Conservation (phyloP, 352 stramenopile species). For the Phytophthora chlamydospora region DNA sequence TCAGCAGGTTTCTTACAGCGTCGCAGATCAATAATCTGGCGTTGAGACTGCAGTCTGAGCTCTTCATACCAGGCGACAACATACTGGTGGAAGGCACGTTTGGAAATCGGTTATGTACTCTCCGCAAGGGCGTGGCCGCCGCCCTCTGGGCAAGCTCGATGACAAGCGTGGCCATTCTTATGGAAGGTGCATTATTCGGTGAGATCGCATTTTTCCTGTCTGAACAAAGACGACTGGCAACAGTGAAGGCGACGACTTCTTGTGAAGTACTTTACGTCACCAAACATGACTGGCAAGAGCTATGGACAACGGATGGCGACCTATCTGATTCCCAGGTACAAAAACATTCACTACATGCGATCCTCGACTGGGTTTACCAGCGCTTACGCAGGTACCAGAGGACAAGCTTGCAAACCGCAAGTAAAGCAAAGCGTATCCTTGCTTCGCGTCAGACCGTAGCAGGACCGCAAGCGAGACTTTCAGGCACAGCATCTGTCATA, state of each 20-base stretch:
- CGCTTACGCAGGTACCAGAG: constrained; percentile 53
- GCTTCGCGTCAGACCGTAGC: constrained; percentile 3
- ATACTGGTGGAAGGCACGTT: constrained; percentile 68
- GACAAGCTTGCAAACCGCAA: constrained; percentile 38
- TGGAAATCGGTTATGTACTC: constrained; percentile 60
- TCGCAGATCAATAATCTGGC: constrained; percentile 74
- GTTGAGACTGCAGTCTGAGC: constrained; percentile 59
- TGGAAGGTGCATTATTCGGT: constrained; percentile 71
- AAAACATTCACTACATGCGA: constrained; percentile 59
- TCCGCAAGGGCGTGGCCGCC: constrained; percentile 63
- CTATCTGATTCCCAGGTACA: constrained; percentile 54
- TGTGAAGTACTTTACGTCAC: constrained; percentile 74
- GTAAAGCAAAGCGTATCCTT: constrained; percentile 44
- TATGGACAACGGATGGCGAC: constrained; percentile 53
- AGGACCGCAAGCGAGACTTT: constrained; percentile 1
- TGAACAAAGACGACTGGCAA: constrained; percentile 57
- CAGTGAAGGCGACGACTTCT: constrained; percentile 60
- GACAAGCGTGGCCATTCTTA: constrained; percentile 59
- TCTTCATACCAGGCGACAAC: constrained; percentile 74
- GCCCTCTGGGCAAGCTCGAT: constrained; percentile 60
- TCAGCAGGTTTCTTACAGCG: constrained; percentile 56
- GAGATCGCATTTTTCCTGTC: constrained; percentile 76
- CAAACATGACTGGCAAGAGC: constrained; percentile 67
- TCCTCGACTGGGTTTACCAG: constrained; percentile 63
- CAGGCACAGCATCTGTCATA: neutral